Conservation (phyloP, 257 asterid genomes). For the Solanum boliviense region DNA sequence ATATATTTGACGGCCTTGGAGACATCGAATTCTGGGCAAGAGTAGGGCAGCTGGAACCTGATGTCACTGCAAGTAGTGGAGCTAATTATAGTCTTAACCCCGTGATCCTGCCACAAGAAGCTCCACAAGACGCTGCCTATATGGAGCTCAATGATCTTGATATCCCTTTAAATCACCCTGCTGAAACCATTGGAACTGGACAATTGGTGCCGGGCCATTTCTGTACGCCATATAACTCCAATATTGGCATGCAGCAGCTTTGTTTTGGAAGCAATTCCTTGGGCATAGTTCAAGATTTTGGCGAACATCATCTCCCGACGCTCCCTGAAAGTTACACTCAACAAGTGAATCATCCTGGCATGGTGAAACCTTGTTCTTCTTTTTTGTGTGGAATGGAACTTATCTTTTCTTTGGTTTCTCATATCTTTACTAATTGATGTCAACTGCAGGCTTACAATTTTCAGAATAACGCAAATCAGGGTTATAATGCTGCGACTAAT, state of each 20-base stretch:
- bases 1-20: constrained; percentile 28
- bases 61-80: constrained; percentile 10
- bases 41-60: constrained; percentile 9
- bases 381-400: not conserved
- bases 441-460: constrained; percentile 21
- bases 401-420: not conserved
- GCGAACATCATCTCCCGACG: constrained; percentile 5
- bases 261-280: constrained; percentile 8
- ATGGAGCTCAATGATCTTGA: constrained; percentile 58
- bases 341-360: constrained; percentile 9
- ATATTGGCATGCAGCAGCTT: not conserved
- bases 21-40: constrained; percentile 20
- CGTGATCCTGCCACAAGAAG: constrained; percentile 14
- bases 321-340: constrained; percentile 9
- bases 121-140: constrained; percentile 21
- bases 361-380: constrained; percentile 16
- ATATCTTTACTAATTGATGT: not conserved
- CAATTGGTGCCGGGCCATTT: constrained; percentile 4
- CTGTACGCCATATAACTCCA: constrained; percentile 11
- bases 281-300: constrained; percentile 8
- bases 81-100: constrained; percentile 7
- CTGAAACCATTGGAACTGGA: constrained; percentile 10
- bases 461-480: not conserved
- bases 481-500: constrained; percentile 6
- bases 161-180: constrained; percentile 25